Evolutionary conservation across 169 alveolate genomes (phyloP), one percentile per base, ranked within the genome.

Genomic region (Plasmodium relictum): DNA sequence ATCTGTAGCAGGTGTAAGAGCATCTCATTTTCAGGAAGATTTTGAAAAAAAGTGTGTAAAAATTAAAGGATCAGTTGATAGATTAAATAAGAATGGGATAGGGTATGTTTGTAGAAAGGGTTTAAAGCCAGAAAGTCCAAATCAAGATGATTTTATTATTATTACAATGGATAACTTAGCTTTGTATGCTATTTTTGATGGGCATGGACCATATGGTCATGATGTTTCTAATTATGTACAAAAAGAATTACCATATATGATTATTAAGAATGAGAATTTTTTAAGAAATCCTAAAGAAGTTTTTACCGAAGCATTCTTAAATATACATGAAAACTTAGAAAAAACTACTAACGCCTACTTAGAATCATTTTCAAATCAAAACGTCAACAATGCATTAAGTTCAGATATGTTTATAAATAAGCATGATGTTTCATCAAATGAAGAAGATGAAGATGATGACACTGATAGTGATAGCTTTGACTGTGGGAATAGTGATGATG

Each of bases 151-250:
- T 80, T 94, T 88, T 48, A 76, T 73, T 66, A 61, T 92, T 62
- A 88, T 88, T 56, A 80, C 91, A 10, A 93, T 92, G 74, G 96
- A 93, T 54, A 73, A 73, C 48, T 65, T 87, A 83, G 91, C 93
- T 3, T 83, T 96, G 48, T 96, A 92, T 76, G 98, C 97, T n/a
- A 97, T 96, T 41, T 96, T 96, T 78, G 98, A 96, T 80, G 98
- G 98, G 14, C 98, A 96, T 92, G 98, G 98, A 2, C 97, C 97
- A 6, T 93, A 85, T 89, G 98, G 98, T 12, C 98, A 96, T 88
- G 96, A 95, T 73, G 96, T 96, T 39, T 91, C 96, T 44, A 87
- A 80, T 66, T 96, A 91, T 80, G 95, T 95, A 6, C 96, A 96
- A 70, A 90, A 92, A 50, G 76, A 83, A 70, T 74, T 96, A 88